phyloP scores from a whole-genome alignment of 176 grass and related monocot genomes.

The Aegilops tauschii region DNA sequence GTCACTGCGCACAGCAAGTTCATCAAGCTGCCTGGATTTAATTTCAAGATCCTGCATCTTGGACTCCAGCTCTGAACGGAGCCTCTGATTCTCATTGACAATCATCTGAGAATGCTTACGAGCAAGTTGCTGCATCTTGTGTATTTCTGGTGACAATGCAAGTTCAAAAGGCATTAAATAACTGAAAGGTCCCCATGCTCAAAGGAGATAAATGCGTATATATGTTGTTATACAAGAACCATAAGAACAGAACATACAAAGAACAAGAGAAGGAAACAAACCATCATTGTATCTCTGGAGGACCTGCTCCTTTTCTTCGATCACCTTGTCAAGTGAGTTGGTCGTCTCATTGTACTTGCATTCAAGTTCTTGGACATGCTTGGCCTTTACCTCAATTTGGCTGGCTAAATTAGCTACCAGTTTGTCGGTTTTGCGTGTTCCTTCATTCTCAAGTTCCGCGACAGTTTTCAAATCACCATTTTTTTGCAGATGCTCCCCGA shows the following conservation, averaged over 20 bases:
- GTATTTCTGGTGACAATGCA: constrained; percentile 44
- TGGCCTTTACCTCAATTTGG: constrained; percentile 44
- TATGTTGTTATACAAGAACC: too few relatives aligned
- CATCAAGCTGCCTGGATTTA: constrained; percentile 4
- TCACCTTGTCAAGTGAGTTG: constrained; percentile 42
- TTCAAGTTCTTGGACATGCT: constrained; percentile 41
- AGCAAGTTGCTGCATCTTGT: constrained; percentile 58
- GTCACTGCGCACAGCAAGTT: background rate
- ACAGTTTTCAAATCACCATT: constrained; percentile 51
- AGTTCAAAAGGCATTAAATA: background rate
- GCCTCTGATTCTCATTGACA: constrained; percentile 48
- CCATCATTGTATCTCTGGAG: constrained; percentile 39
- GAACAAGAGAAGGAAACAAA: background rate
- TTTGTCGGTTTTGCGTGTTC: constrained; percentile 40
- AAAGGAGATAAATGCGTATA: background rate
- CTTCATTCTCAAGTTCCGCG: constrained; percentile 42
- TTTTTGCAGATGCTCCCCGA: constrained; percentile 35
- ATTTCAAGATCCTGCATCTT: constrained; percentile 50
- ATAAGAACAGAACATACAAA: background rate
- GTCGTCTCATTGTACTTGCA: constrained; percentile 46
- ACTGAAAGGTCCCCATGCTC: background rate
- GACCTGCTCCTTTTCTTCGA: constrained; percentile 49
- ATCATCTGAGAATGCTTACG: constrained; percentile 57
- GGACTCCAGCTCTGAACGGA: constrained; percentile 46
- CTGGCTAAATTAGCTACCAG: constrained; percentile 44